Conservation (phyloP, 306 rosid genomes). For the Glycine tomentella region DNA sequence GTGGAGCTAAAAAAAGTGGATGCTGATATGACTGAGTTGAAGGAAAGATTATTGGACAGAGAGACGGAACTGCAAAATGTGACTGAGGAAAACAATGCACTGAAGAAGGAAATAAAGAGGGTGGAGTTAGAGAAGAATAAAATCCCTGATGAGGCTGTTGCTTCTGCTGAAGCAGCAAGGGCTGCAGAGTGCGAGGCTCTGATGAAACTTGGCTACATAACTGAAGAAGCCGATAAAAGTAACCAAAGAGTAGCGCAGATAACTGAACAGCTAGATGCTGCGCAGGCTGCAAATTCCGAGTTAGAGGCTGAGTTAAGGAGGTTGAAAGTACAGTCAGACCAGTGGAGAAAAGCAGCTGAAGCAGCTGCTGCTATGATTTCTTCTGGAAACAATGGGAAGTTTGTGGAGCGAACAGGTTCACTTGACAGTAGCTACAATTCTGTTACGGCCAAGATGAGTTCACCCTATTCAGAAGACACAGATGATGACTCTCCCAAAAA, state of each 20-base stretch:
- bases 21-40: slow-evolving; percentile 64
- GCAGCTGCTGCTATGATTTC: slow-evolving; percentile 87
- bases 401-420: slow-evolving; percentile 62
- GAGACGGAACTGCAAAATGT: slow-evolving; percentile 68
- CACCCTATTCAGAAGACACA: slow-evolving; percentile 78
- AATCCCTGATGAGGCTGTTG: slow-evolving; percentile 51
- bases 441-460: slow-evolving; percentile 57
- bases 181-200: slow-evolving; percentile 75
- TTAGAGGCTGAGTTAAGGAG: slow-evolving; percentile 91
- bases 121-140: slow-evolving; percentile 57
- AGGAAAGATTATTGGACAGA: slow-evolving; percentile 62
- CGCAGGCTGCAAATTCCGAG: slow-evolving; percentile 73
- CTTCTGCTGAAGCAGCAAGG: slow-evolving; percentile 63
- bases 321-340: slow-evolving; percentile 89
- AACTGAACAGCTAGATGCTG: slow-evolving; percentile 87
- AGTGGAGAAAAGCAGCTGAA: slow-evolving; percentile 98
- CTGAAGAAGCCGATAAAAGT: slow-evolving; percentile 79
- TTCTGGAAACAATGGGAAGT: slow-evolving; percentile 73
- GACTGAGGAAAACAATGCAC: slow-evolving; percentile 62
- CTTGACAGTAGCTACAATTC: slow-evolving; percentile 70
- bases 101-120: slow-evolving; percentile 62
- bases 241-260: slow-evolving; percentile 60
- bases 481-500: slow-evolving; percentile 90
- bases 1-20: slow-evolving; percentile 59
- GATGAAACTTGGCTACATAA: slow-evolving; percentile 58